Conservation (phyloP, 2,329 filamentous ascomycete genomes). For the Neopestalotiopsis sp. region DNA sequence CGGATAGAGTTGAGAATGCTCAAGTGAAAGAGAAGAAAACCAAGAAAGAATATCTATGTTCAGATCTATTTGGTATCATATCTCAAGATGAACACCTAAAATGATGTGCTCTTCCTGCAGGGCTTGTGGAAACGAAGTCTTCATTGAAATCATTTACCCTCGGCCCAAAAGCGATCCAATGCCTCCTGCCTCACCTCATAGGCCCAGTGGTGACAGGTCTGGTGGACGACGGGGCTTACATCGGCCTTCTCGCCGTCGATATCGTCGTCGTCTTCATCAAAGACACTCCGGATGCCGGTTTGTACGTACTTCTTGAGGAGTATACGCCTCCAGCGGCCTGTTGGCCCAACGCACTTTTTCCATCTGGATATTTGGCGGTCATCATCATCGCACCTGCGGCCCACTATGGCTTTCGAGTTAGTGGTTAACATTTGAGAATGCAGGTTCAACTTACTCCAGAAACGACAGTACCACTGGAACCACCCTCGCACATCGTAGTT, state of each 20-base stretch:
- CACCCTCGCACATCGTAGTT: slow-evolving; percentile 57
- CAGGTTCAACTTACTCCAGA: slow-evolving; percentile 40
- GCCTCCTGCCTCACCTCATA: slow-evolving; percentile 55
- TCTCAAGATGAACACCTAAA: background rate
- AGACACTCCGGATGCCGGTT: slow-evolving; percentile 45
- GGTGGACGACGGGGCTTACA: slow-evolving; percentile 60
- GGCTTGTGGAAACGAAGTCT: background rate
- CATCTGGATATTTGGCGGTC: slow-evolving; percentile 56
- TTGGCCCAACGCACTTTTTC: slow-evolving; percentile 56
- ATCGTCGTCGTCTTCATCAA: slow-evolving; percentile 44
- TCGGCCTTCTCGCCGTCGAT: slow-evolving; percentile 41
- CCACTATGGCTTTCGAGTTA: slow-evolving; percentile 26
- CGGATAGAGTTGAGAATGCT: background rate
- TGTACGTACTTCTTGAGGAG: slow-evolving; percentile 56
- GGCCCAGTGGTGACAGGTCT: slow-evolving; percentile 62
- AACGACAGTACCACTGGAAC: slow-evolving; percentile 63
- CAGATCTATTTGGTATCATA: background rate
- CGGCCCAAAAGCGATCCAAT: slow-evolving; percentile 51
- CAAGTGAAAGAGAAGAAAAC: too few relatives aligned
- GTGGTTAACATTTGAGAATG: background rate
- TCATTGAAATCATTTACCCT: slow-evolving; percentile 20
- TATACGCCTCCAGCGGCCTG: slow-evolving; percentile 54
- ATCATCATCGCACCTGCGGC: slow-evolving; percentile 55
- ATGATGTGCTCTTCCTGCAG: too few relatives aligned
- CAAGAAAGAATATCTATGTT: background rate